Percentiles rank a stretch among this genome's conserved stretches.
Conservation (phyloP, 169 alveolate species). For the Eimeria zaria region DNA sequence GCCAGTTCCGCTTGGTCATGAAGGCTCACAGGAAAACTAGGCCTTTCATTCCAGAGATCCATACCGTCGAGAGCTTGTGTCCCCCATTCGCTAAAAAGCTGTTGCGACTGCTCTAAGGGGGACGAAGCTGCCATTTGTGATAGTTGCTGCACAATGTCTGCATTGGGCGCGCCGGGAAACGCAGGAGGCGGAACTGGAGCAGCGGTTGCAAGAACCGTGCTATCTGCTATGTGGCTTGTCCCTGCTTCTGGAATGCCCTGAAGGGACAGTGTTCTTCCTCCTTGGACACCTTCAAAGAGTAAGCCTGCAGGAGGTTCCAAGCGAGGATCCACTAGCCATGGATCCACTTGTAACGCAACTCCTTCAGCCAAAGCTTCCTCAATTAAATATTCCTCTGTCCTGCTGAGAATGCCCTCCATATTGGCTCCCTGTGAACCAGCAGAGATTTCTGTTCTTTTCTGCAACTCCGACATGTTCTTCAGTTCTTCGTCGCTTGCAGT, state of each 20-base stretch:
- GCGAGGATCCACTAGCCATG: neutral
- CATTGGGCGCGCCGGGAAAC: neutral
- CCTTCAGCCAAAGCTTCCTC: neutral
- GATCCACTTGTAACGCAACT: neutral
- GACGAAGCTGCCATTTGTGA: neutral
- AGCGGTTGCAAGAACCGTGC: neutral
- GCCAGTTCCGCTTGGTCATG: neutral
- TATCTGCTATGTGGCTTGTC: neutral
- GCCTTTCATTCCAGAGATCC: neutral
- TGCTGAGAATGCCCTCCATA: neutral
- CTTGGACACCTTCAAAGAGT: neutral
- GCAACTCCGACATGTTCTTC: neutral
- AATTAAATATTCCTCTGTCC: neutral
- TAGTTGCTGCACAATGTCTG: neutral
- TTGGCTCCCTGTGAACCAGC: neutral
- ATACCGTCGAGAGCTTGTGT: neutral
- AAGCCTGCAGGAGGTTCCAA: neutral
- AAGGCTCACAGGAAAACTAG: neutral
- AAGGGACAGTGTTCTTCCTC: neutral
- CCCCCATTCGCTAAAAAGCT: neutral
- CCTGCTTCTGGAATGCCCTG: neutral
- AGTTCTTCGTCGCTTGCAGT: neutral
- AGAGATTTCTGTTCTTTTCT: neutral
- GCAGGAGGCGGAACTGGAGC: neutral
- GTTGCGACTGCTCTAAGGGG: neutral